Conservation (phyloP, 1,284 basidiomycete genomes). For the Melampsora larici-populina region DNA sequence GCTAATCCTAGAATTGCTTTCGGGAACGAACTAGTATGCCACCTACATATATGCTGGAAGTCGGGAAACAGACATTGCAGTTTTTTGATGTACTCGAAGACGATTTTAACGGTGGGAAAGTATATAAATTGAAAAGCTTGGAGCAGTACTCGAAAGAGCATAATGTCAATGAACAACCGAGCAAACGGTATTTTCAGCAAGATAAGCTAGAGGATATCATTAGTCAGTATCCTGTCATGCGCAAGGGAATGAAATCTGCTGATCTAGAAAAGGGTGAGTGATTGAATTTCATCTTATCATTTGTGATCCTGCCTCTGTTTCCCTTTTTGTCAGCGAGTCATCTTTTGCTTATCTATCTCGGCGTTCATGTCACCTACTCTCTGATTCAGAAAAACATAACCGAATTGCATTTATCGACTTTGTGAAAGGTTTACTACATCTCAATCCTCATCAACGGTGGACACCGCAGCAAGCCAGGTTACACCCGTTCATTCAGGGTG, state of each 20-base stretch:
- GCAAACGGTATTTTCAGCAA: conserved; percentile 98
- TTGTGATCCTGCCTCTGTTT: conserved; percentile 4
- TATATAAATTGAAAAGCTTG: conserved; percentile 81
- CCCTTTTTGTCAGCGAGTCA: conserved; percentile 4
- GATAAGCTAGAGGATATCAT: conserved; percentile 91
- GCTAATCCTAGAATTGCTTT: conserved; percentile 2
- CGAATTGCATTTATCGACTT: conserved; percentile 95
- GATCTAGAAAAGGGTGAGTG: conserved; percentile 88
- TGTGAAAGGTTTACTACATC: conserved; percentile 84
- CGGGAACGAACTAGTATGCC: conserved; percentile 63
- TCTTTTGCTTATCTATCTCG: not conserved
- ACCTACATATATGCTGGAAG: conserved; percentile 87
- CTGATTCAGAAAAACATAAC: conserved; percentile 77
- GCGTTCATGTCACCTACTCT: not conserved
- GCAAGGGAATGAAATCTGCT: conserved; percentile 70
- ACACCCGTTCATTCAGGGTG: conserved; percentile 97
- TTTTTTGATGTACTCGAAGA: conserved; percentile 82
- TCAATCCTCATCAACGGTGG: conserved; percentile 94
- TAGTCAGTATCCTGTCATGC: conserved; percentile 85
- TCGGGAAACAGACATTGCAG: conserved; percentile 89
- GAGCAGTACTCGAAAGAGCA: conserved; percentile 95
- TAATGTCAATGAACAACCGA: conserved; percentile 89
- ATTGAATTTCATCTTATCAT: conserved; percentile 28
- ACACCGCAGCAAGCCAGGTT: conserved; percentile 91
- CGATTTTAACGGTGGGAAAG: conserved; percentile 67